A percentile compares a stretch with the other conserved stretches of the same genome.
Conservation (phyloP, 495 filamentous ascomycete species). For the Trichocladium uniseriatum region DNA sequence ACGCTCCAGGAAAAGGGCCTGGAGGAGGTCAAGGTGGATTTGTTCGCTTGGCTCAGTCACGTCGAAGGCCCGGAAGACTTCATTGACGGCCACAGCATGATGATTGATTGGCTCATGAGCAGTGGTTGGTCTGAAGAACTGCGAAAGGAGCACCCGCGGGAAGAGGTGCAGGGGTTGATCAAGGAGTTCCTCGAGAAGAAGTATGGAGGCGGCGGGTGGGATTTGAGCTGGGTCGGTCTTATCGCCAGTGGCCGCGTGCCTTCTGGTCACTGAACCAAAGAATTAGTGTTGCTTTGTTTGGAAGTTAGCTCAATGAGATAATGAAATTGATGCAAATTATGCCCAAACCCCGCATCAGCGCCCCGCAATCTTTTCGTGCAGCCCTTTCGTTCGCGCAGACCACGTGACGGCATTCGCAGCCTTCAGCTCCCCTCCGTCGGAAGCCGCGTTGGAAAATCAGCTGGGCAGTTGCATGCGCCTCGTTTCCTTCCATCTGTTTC, state of each 20-base stretch:
- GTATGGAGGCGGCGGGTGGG: constrained; percentile 29
- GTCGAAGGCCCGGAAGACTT: constrained; percentile 27
- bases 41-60: constrained; percentile 17
- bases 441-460: too few species aligned
- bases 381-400: too few species aligned
- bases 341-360: too few species aligned
- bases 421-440: too few species aligned
- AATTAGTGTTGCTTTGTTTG: too few species aligned
- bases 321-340: too few species aligned
- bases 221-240: constrained; percentile 26
- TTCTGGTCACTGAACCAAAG: too few species aligned
- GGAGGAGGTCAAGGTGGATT: constrained; percentile 26
- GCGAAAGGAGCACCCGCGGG: constrained; percentile 22
- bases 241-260: constrained; percentile 29
- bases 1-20: constrained; percentile 25
- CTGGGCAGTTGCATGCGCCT: too few species aligned
- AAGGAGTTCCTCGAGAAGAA: constrained; percentile 29
- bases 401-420: too few species aligned
- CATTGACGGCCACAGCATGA: constrained; percentile 24
- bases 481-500: too few species aligned
- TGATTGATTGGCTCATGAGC: constrained; percentile 30
- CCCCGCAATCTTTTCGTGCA: too few species aligned
- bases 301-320: too few species aligned
- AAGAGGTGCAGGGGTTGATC: constrained; percentile 26
- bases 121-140: constrained; percentile 32